Evolutionary conservation across 2,329 filamentous ascomycete genomes (phyloP), one percentile per base, ranked within the genome.

Genomic region (Pseudogymnoascus sp.): DNA sequence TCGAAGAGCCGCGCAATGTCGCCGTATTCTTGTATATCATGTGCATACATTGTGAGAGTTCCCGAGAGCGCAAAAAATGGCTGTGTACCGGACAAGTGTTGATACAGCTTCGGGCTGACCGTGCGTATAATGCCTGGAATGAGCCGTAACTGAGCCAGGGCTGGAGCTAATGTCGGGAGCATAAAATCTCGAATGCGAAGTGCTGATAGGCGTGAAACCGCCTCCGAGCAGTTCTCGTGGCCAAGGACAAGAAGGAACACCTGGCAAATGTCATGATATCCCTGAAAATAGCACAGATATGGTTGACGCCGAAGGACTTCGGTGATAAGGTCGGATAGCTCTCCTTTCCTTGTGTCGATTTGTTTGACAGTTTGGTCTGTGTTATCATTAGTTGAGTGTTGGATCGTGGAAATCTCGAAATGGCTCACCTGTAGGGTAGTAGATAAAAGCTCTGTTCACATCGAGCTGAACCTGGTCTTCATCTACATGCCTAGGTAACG

Each of bases 201-300:
- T 33, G 93, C 81, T 2, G 93, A 96, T 64, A 99, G 85, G n/a
- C 90, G 88, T 35, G 89, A 82, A 33, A 96, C 85, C 14, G 88
- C 85, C 6, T 80, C 75, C 16, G 82, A 79, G 14, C 90, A 87
- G 62, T 80, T 74, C 21, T 80, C 72, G 8, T 84, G 77, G 0
- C 88, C 87, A 3, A 99, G 81, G 10, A 97, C 93, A 13, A 99
- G 83, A 42, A 97, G 83, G 65, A 99, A 82, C 24, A 99, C 95
- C 77, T 99, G 96, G 70, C 91, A 95, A 71, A 99, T 97, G 77
- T 99, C 95, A 76, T 99, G 95, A 74, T 96, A 99, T 73, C 95
- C 95, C 78, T 99, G 95, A 75, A 99, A 99, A 77, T 99, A 99
- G 79, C 87, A 91, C 37, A 99, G 84, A 73, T 88, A 87, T 14